Conservation (phyloP, 1,284 basidiomycete genomes). For the Pseudozyma tsukubaensis region DNA sequence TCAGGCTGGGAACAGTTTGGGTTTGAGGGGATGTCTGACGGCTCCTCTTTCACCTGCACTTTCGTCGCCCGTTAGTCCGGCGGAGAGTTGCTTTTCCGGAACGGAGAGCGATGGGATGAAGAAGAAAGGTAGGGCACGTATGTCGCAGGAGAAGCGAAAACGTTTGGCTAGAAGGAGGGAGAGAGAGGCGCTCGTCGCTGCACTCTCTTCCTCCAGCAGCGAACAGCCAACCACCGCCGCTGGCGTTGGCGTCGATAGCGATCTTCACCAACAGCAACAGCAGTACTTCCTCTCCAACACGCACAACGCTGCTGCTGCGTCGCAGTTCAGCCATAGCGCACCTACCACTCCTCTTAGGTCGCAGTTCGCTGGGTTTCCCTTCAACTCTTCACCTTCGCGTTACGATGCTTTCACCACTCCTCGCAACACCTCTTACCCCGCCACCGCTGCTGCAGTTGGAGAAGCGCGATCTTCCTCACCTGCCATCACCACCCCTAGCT, state of each 20-base stretch:
- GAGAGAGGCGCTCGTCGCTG: conserved; percentile 46
- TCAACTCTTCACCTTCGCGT: background rate
- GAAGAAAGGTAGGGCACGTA: conserved; percentile 55
- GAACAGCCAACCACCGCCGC: background rate
- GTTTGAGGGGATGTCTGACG: conserved; percentile 9
- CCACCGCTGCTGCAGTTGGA: background rate
- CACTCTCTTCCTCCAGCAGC: background rate
- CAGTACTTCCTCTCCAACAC: background rate
- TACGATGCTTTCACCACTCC: conserved; percentile 11
- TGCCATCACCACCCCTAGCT: conserved; percentile 14
- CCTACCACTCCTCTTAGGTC: conserved; percentile 14
- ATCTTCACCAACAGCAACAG: background rate
- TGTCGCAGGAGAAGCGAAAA: conserved; percentile 60
- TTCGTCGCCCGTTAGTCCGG: conserved; percentile 25
- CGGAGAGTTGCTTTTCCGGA: conserved; percentile 31
- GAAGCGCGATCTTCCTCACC: conserved; percentile 9
- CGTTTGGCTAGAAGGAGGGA: conserved; percentile 51
- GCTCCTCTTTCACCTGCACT: conserved; percentile 27
- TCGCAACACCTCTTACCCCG: background rate
- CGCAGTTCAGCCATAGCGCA: conserved; percentile 25
- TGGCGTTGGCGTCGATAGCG: background rate
- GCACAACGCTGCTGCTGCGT: background rate
- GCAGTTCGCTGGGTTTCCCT: conserved; percentile 2
- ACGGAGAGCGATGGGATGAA: conserved; percentile 18
- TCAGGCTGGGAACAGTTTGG: background rate